A percentile compares a stretch with the other conserved stretches of the same genome.
These are phyloP conservation scores for Nakazawaea ernobii DNA, from an alignment of 805 yeast genomes.

Conservation along the genomic window DNA sequence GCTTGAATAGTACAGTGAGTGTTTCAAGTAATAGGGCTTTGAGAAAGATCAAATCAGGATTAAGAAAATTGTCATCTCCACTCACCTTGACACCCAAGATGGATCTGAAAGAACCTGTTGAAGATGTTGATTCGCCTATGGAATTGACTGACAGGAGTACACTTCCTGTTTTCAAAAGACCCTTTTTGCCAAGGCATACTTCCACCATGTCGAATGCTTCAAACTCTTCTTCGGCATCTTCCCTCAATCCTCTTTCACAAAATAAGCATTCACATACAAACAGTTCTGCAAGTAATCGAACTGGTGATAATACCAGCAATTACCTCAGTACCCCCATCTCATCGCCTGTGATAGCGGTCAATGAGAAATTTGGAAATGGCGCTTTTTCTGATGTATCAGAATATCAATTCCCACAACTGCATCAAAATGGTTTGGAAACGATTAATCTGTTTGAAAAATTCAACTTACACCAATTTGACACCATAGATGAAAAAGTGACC, in stretches of 20 bases:
- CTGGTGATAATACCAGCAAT: neutral
- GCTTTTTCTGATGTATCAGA: conserved; percentile 3
- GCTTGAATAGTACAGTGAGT: neutral
- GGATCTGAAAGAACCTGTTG: neutral
- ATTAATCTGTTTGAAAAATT: neutral
- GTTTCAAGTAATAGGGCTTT: neutral
- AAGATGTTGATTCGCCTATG: neutral
- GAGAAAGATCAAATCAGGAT: conserved; percentile 6
- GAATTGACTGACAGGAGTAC: neutral
- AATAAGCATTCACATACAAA: conserved; percentile 4
- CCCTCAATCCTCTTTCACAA: neutral
- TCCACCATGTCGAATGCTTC: conserved; percentile 7
- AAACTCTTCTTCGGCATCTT: conserved; percentile 3
- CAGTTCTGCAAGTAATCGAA: neutral
- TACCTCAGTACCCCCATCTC: conserved; percentile 3
- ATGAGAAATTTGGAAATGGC: conserved; percentile 7
- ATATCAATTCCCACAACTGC: neutral
- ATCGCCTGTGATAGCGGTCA: conserved; percentile 8
- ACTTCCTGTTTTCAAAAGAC: conserved; percentile 4
- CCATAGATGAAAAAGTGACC: conserved; percentile 6
- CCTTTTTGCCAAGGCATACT: conserved; percentile 2
- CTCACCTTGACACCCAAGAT: neutral
- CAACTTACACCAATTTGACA: conserved; percentile 5
- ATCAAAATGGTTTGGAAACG: neutral
- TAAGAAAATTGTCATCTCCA: conserved; percentile 4